Evolutionary conservation across 176 grass and related monocot species (phyloP).

Genomic region (Bonia amplexicaulis): DNA sequence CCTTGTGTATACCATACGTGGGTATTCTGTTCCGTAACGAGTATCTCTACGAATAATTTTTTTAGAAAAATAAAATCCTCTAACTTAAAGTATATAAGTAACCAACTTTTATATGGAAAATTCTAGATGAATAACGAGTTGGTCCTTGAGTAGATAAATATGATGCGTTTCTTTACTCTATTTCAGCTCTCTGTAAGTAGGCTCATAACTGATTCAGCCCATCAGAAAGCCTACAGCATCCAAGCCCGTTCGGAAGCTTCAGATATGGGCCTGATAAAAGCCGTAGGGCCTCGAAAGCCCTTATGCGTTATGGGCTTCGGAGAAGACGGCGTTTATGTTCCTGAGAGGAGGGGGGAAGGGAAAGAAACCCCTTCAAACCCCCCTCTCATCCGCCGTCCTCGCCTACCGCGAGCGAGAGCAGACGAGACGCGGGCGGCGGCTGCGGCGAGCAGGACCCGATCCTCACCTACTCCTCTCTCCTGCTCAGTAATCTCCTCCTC

Average conservation of each 20-base stretch:
- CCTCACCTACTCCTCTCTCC: background rate
- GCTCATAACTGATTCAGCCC: background rate
- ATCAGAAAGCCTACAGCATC: background rate
- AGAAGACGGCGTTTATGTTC: too few species aligned
- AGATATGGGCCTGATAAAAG: background rate
- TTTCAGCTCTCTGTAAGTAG: too few species aligned
- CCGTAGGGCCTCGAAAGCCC: too few species aligned
- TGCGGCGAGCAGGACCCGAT: background rate
- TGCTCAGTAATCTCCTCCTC: background rate
- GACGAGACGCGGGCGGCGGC: background rate
- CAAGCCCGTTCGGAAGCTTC: background rate
- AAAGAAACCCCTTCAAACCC: constrained; percentile 24
- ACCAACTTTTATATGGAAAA: too few species aligned
- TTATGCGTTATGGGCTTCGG: background rate
- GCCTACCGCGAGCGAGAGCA: constrained; percentile 1
- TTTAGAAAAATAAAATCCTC: too few species aligned
- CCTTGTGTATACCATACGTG: background rate
- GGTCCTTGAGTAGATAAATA: too few species aligned
- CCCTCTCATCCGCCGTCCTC: background rate
- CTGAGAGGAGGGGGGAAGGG: background rate
- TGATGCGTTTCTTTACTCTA: too few species aligned
- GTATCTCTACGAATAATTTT: too few species aligned
- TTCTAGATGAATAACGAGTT: too few species aligned
- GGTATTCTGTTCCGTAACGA: too few species aligned
- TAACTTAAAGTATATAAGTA: too few species aligned